Evolutionary conservation across 768 basidiomycete species (phyloP), one percentile per base, ranked within the genome.

Genomic region (Trametes punicea): DNA sequence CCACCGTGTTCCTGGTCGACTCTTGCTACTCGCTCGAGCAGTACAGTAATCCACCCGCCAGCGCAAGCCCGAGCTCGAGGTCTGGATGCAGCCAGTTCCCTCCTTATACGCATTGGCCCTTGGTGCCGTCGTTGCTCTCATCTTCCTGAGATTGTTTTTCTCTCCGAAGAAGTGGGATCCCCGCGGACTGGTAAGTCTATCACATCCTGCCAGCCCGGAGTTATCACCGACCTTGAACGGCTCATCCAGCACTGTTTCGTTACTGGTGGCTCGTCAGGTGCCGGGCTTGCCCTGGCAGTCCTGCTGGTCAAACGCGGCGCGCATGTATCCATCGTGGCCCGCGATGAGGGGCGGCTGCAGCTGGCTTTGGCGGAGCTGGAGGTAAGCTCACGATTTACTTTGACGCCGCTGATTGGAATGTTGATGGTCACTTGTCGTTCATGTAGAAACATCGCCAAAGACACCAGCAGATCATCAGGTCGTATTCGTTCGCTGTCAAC

Each of bases 241-340:
- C 13, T 27, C 13, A 21, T 29, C 15, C 33, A 95, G 93, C 90
- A 93, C 62, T 83, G 84, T 70, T 91, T 92, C 67, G 75, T 96
- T 16, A 92, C 92, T 0, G 93, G 93, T 2, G 93, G 90, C 3
- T 88, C 85, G 38, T 76, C 84, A 13, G 93, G 93, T 0, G 81
- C 94, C 0, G 93, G 93, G 1, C 77, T 92, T 2, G 79, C 83
- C 0, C 73, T 95, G 7, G 88, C 92, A 1, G 75, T 79, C 26
- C 72, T 86, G 15, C 76, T 96, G 2, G 80, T 81, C 13, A 72
- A 74, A 57, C 75, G 75, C 56, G 93, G 94, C 0, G 91, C 93
- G 0, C 78, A 91, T 59, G 85, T 95, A 3, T 90, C 89, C 6
- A 91, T 95, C 56, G 87, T 95, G 9, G 93, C 92, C 6, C 78